Evolutionary conservation across 1,139 yeast species (phyloP), one percentile per base, ranked within the genome.

Genomic region (Candida anutae): DNA sequence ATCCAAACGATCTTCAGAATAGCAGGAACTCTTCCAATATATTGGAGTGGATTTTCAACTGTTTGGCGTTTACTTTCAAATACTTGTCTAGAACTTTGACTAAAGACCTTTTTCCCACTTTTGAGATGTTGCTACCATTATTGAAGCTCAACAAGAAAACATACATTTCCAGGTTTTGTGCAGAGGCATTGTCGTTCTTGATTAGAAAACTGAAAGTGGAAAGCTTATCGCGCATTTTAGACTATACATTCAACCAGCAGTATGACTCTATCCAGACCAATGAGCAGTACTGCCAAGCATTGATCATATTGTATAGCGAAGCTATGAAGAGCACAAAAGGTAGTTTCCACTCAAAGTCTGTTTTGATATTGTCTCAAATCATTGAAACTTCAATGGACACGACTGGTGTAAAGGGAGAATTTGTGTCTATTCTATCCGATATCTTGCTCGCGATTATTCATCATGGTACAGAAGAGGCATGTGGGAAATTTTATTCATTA

Each of bases 31-130:
- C 77, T n/a, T 67, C 84, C 11, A 81, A 79, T 32, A 70, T 78
- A 0, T 64, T 90, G 25, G 95, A 90, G 51, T 77, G 87, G 81
- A 67, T 77, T 12, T 90, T 90, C 59, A 85, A 82, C 50, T 67
- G 88, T 37, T 55, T 90, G 36, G 95, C 97, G 10, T 87, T 84
- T 50, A 64, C 84, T 25, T 90, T 90, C 73, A 90, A 90, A 53
- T 88, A 88, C 48, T 61, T 90, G 23, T 70, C 93, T 5, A 71
- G 76, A 42, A 58, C 69, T 6, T 52, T 90, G 29, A 65, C 76
- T 0, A 57, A 68, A 14, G 81, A 85, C 43, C 58, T 87, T 35
- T 48, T 65, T 20, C 81, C 84, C 4, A 84, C 95, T 0, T 80
- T 80, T 48, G 59, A 67, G 21, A 53, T 72, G 4, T 58, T 90